phyloP scores from a whole-genome alignment of 768 basidiomycete genomes.

The Podaxis sp. region DNA sequence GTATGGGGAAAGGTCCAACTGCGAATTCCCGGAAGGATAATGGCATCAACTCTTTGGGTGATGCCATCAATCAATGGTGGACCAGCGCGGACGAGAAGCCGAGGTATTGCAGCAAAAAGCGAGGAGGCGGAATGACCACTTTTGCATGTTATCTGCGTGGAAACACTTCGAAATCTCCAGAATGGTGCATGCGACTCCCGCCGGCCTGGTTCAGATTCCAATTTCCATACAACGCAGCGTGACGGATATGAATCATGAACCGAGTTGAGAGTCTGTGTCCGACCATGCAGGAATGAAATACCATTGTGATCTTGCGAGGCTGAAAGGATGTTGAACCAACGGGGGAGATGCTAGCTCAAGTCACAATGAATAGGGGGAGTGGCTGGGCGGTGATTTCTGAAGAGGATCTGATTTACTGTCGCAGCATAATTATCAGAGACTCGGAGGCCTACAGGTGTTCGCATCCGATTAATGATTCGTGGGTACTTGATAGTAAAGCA shows the following conservation, averaged over 20 bases:
- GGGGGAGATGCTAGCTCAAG: no score
- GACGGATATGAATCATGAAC: neutral
- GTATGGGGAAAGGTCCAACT: slow-evolving; percentile 4
- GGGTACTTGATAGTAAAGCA: no score
- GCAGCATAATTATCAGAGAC: no score
- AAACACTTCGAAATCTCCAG: slow-evolving; percentile 4
- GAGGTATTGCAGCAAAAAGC: slow-evolving; percentile 7
- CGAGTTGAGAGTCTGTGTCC: neutral
- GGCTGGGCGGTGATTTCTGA: no score
- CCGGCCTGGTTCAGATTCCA: slow-evolving; percentile 1
- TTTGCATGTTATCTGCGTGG: slow-evolving; percentile 15
- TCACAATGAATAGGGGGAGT: no score
- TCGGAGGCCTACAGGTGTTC: no score
- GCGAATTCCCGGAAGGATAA: neutral
- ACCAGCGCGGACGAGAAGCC: neutral
- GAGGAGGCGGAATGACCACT: neutral
- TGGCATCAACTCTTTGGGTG: neutral
- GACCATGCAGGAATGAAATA: neutral
- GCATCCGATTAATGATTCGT: no score
- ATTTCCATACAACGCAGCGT: neutral
- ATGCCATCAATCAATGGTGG: slow-evolving; percentile 10
- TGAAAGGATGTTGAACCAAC: neutral
- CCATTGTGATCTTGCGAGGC: neutral
- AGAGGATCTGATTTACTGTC: no score
- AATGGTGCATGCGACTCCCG: neutral